phyloP scores from a whole-genome alignment of 345 rosid species.

The Aquilaria yunnanensis region DNA sequence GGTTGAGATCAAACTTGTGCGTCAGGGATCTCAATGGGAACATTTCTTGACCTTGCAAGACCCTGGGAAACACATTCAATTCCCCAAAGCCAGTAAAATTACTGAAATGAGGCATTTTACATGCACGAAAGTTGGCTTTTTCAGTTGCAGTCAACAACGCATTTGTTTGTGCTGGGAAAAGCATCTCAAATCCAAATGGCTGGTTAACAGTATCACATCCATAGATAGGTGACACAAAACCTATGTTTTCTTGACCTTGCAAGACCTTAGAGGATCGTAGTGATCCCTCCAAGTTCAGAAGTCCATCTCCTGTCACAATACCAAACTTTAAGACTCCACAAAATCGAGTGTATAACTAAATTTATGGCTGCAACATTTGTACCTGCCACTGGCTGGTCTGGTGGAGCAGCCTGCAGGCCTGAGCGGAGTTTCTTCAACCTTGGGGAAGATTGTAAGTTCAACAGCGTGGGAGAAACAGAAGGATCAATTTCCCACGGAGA shows the following conservation, averaged over 20 bases:
- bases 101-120: slow-evolving; percentile 30
- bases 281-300: slow-evolving; percentile 85
- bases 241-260: slow-evolving; percentile 99
- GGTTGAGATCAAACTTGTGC: slow-evolving; percentile 44
- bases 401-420: slow-evolving; percentile 47
- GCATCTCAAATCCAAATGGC: slow-evolving; percentile 57
- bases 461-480: slow-evolving; percentile 61
- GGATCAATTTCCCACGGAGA: slow-evolving; percentile 95
- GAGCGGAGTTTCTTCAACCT: slow-evolving; percentile 73
- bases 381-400: slow-evolving; percentile 51
- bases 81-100: slow-evolving; percentile 54
- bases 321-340: slow-evolving; percentile 1
- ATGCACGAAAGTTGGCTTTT: slow-evolving; percentile 31
- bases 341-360: background rate
- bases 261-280: slow-evolving; percentile 97
- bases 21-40: slow-evolving; percentile 55
- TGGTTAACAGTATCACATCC: slow-evolving; percentile 53
- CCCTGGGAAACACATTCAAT: slow-evolving; percentile 63
- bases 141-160: slow-evolving; percentile 35
- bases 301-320: slow-evolving; percentile 45
- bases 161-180: slow-evolving; percentile 41
- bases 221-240: slow-evolving; percentile 62
- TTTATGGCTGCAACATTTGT: slow-evolving; percentile 3
- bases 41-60: slow-evolving; percentile 99
- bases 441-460: slow-evolving; percentile 72